phyloP scores from a whole-genome alignment of 345 rosid species.

The Aquilaria sinensis region DNA sequence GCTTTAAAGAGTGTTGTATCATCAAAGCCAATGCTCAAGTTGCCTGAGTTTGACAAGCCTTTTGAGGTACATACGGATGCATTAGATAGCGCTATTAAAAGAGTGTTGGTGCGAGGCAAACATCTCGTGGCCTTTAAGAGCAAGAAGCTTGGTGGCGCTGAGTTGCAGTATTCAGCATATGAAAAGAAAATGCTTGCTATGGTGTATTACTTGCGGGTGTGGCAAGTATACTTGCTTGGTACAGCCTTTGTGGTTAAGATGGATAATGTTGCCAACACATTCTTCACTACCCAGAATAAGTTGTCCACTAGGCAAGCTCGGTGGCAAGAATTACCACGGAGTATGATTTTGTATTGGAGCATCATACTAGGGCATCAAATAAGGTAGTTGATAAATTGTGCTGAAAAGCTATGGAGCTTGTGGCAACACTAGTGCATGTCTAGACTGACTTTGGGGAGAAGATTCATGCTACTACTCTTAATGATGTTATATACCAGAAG shows the following conservation, averaged over 20 bases:
- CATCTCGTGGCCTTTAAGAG: background rate
- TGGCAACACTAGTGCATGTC: background rate
- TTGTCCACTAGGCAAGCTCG: background rate
- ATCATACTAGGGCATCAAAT: background rate
- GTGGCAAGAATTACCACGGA: background rate
- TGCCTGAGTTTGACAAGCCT: background rate
- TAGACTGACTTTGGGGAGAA: background rate
- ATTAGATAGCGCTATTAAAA: background rate
- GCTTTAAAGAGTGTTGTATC: too few relatives aligned
- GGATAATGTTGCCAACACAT: background rate
- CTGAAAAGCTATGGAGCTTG: background rate
- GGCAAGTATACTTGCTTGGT: background rate
- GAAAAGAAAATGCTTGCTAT: background rate
- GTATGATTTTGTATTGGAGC: too few relatives aligned
- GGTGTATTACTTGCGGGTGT: background rate
- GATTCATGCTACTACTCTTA: background rate
- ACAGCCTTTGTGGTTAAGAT: background rate
- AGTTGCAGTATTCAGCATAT: background rate
- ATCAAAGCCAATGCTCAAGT: too few relatives aligned
- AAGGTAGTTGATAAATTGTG: background rate
- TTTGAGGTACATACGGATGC: slow-evolving; percentile 3
- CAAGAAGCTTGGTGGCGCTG: background rate
- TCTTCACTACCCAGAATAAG: background rate
- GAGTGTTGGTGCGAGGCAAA: background rate
- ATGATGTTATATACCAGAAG: too few relatives aligned